These are phyloP conservation scores for Silene conica DNA, from an alignment of 148 eudicot genomes.

Conservation along the genomic window DNA sequence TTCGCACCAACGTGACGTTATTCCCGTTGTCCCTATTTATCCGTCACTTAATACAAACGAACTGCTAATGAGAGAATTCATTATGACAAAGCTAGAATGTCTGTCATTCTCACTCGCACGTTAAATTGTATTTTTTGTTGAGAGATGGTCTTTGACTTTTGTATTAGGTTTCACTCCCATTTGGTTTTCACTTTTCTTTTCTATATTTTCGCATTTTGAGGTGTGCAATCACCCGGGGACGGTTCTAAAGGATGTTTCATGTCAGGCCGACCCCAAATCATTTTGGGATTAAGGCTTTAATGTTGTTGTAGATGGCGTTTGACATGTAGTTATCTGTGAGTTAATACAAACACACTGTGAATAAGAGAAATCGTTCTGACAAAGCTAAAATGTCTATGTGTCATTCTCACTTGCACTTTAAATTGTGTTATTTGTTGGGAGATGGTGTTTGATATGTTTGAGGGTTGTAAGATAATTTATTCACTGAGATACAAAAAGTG, in stretches of 20 bases:
- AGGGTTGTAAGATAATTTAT: not conserved
- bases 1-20: not conserved
- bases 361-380: not conserved
- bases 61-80: not conserved
- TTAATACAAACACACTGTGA: not conserved
- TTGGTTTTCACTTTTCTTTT: too few relatives aligned
- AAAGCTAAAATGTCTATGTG: not conserved
- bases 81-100: not conserved
- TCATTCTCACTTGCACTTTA: not conserved
- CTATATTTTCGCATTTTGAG: too few relatives aligned
- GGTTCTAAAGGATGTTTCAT: too few relatives aligned
- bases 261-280: too few relatives aligned
- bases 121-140: not conserved
- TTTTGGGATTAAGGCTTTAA: too few relatives aligned
- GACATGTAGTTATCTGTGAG: not conserved
- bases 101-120: not conserved
- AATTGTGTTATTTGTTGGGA: not conserved
- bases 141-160: not conserved
- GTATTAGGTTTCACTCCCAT: too few relatives aligned
- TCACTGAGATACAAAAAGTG: not conserved
- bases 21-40: not conserved
- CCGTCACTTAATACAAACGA: not conserved
- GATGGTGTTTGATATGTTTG: not conserved
- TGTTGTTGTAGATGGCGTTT: not conserved
- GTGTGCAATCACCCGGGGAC: too few relatives aligned